A percentile compares a stretch with the other conserved stretches of the same genome.
Conservation (phyloP, 768 basidiomycete species). For the Hemileccinum rubropunctum region DNA sequence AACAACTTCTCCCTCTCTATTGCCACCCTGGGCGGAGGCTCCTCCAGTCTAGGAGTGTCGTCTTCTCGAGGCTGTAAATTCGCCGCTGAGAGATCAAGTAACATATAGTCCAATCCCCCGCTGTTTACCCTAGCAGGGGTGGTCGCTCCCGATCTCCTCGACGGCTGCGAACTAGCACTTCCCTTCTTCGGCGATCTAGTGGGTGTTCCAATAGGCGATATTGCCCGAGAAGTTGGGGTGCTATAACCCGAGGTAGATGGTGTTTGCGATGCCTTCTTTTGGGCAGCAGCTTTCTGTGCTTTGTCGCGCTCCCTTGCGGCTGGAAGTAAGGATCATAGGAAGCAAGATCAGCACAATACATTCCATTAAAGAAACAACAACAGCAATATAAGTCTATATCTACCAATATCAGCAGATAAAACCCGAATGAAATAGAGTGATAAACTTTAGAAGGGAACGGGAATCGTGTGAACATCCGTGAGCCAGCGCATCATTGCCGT, state of each 20-base stretch:
- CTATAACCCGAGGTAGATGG: slow-evolving; percentile 37
- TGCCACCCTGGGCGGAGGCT: slow-evolving; percentile 59
- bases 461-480: slow-evolving; percentile 3
- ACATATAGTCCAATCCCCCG: slow-evolving; percentile 48
- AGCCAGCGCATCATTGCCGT: slow-evolving; percentile 24
- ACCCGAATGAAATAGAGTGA: slow-evolving; percentile 15
- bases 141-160: slow-evolving; percentile 39
- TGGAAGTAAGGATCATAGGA: slow-evolving; percentile 39
- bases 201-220: slow-evolving; percentile 41
- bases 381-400: slow-evolving; percentile 28
- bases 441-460: slow-evolving; percentile 8
- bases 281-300: slow-evolving; percentile 52
- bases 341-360: slow-evolving; percentile 39
- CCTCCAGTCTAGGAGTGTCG: slow-evolving; percentile 34
- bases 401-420: slow-evolving; percentile 20
- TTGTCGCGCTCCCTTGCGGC: slow-evolving; percentile 81
- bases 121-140: slow-evolving; percentile 38
- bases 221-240: slow-evolving; percentile 42
- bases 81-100: slow-evolving; percentile 72
- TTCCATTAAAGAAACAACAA: slow-evolving; percentile 32
- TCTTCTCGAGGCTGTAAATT: slow-evolving; percentile 56
- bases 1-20: slow-evolving; percentile 79
- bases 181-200: slow-evolving; percentile 43
- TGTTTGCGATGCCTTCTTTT: slow-evolving; percentile 38
- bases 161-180: slow-evolving; percentile 25